These are phyloP conservation scores for Botrytis tulipae DNA, from an alignment of 2,329 filamentous ascomycete genomes.

Conservation along the genomic window DNA sequence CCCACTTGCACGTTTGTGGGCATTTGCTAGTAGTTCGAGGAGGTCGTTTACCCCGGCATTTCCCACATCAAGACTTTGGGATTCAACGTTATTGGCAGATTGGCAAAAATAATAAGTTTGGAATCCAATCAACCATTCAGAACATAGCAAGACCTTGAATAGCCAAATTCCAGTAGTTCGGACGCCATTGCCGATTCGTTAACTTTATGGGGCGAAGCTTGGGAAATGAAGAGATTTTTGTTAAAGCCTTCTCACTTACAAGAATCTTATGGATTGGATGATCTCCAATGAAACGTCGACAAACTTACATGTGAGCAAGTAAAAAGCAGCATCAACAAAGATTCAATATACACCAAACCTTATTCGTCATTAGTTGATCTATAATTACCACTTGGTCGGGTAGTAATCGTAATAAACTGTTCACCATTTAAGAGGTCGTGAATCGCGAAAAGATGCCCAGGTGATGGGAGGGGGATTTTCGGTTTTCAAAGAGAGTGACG, in stretches of 20 bases:
- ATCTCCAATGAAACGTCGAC: neutral
- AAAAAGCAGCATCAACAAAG: neutral
- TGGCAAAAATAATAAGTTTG: neutral
- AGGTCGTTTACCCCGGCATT: constrained; percentile 4
- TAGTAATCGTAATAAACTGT: neutral
- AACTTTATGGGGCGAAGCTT: neutral
- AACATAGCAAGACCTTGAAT: constrained; percentile 3
- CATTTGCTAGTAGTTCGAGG: neutral
- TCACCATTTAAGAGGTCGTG: neutral
- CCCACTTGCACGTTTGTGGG: neutral
- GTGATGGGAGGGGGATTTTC: neutral
- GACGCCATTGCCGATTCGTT: neutral
- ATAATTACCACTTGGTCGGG: neutral
- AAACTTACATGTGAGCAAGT: constrained; percentile 3
- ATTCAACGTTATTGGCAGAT: neutral
- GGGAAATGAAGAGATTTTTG: constrained; percentile 9
- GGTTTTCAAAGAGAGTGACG: neutral
- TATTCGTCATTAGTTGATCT: neutral
- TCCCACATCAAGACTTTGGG: neutral
- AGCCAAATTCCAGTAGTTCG: neutral
- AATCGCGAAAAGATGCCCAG: constrained; percentile 1
- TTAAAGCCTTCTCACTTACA: neutral
- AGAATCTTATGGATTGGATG: neutral
- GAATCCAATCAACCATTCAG: neutral
- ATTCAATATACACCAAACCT: neutral